phyloP scores from a whole-genome alignment of 2,329 filamentous ascomycete genomes.

The Pestalotiopsis sp. region DNA sequence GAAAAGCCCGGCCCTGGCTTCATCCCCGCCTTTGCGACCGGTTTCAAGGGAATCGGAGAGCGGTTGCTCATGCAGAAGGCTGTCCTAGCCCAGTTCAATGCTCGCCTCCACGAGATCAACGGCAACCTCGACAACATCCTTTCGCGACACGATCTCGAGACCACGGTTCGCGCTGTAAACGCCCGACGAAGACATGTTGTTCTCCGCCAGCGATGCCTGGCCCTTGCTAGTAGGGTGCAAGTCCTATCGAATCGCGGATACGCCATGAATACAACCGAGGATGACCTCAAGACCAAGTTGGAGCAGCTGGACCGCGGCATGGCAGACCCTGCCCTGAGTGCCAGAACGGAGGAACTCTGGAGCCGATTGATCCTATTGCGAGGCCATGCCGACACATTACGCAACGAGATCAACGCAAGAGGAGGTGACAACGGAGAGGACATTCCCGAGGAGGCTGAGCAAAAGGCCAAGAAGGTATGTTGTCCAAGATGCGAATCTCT shows the following conservation, averaged over 20 bases:
- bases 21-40: slow-evolving; percentile 75
- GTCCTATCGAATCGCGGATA: slow-evolving; percentile 81
- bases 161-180: slow-evolving; percentile 73
- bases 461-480: slow-evolving; percentile 74
- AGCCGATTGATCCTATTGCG: slow-evolving; percentile 76
- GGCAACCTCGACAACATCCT: slow-evolving; percentile 71
- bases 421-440: slow-evolving; percentile 57
- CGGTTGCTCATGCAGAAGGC: slow-evolving; percentile 73
- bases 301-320: slow-evolving; percentile 69
- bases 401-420: slow-evolving; percentile 73
- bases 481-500: neutral
- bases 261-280: slow-evolving; percentile 77
- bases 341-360: slow-evolving; percentile 84
- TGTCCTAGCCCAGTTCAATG: slow-evolving; percentile 71
- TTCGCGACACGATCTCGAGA: slow-evolving; percentile 75
- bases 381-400: slow-evolving; percentile 72
- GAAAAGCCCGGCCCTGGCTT: slow-evolving; percentile 77
- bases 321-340: slow-evolving; percentile 74
- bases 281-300: slow-evolving; percentile 75
- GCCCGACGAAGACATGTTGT: slow-evolving; percentile 73
- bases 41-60: slow-evolving; percentile 72
- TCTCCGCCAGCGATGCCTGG: slow-evolving; percentile 72
- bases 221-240: slow-evolving; percentile 78
- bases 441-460: slow-evolving; percentile 71
- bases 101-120: slow-evolving; percentile 79